Base-by-base conservation (phyloP, 768 basidiomycete species). In the Xerocomus potaroensis region DNA sequence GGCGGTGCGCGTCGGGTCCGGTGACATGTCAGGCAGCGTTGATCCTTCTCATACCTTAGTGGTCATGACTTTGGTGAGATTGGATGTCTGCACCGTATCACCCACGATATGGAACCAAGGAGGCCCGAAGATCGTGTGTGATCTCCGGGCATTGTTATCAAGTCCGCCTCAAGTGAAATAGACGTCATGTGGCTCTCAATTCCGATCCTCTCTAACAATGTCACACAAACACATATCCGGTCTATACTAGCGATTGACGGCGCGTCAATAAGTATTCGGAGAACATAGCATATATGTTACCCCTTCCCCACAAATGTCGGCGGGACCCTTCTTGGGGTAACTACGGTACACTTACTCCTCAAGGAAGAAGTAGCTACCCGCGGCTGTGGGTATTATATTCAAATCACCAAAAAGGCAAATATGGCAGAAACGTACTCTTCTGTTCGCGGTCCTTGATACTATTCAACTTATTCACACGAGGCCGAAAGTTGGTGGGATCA, bases 401-500 rank as follows among this genome's bases (percentile, higher is more conserved):
- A 51, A 43, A 54, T 32, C 14, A 51, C 41, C 43, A 10, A 16
- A 39, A 22, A 38, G 31, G 46, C 9, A 33, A 42, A n/a, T 15
- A 16, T 27, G 42, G 42, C 3, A 16, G 46, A 46, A 16, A 61
- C 78, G 24, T 55, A 88, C 89, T 54, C 69, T 91, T 92, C 69
- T 92, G 90, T 66, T 92, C 90, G 47, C 86, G 74, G 62, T 92
- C 90, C 69, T 92, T 92, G 59, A 91, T 77, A 67, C 85, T 87
- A 66, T 89, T 69, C 44, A 79, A 59, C 70, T 92, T 92, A 72
- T 92, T 92, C 22, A 92, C 90, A 33, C 90, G 81, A 30, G 90
- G 90, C 33, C 90, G 78, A 75, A 80, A 92, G 72, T 92, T 91
- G 49, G 92, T 95, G 10, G 95, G 96, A 69, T 99, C 96, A 57